Evolutionary conservation across 257 asterid genomes (phyloP), one percentile per base, ranked within the genome.

Genomic region (Fraxinus pennsylvanica): DNA sequence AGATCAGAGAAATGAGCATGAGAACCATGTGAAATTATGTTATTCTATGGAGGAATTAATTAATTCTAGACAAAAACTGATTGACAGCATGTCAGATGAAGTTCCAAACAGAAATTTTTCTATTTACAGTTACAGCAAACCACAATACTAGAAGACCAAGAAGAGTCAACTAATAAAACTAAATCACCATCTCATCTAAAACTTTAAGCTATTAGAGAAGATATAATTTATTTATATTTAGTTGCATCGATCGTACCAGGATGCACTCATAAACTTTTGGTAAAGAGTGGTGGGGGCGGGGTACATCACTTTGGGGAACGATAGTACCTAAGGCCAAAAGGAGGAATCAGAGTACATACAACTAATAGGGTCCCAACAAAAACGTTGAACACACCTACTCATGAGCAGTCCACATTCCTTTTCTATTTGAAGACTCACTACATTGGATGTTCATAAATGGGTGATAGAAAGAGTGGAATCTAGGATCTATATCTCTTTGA

Each of bases 1-100:
- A 74, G 39, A 78, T 76, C 50, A 89, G 85, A 83, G 22, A 52
- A 54, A 45, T 21, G 66, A 77, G 69, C 39, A 29, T 4, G 63
- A 30, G 45, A 33, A 74, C 0, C 0, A 57, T 9, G 57, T 10
- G 73, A 5, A 52, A 73, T 10, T 57, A 57, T n/a, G 66, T 57
- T 6, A 52, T 52, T 57, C 27, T 7, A 57, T 57, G 12, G 27
- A 17, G 66, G 66, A 57, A 57, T 57, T 57, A 57, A 57, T 57
- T 27, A 57, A 6, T 19, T n/a, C 66, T 0, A 57, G 66, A n/a
- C 10, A 39, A 57, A 57, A 57, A 57, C 9, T n/a, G 66, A 19
- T 57, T 19, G 12, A 54, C 65, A 54, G 29, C 65, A 54, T n/a
- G 12, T 57, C 66, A 57, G n/a, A 19, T 52, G 8, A 52, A 52